Percentiles rank a stretch among this genome's conserved stretches.
These are phyloP conservation scores for Umbilicus rupestris DNA, from an alignment of 164 flowering plant species.

Conservation along the genomic window DNA sequence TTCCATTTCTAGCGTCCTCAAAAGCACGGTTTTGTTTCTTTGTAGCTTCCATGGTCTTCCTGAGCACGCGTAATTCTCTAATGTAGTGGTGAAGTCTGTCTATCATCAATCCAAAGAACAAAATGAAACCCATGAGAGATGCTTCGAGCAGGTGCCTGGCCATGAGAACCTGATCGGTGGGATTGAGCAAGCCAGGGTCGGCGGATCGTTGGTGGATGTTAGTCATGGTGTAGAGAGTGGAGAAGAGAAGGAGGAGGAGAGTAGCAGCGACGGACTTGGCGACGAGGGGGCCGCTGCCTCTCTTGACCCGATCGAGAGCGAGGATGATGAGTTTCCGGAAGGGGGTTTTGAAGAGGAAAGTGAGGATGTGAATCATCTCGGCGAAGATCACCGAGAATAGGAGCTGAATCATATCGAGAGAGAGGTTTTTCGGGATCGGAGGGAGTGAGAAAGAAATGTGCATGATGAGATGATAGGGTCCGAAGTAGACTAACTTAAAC, in stretches of 20 bases:
- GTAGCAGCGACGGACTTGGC: neutral
- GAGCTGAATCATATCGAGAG: slow-evolving; percentile 1
- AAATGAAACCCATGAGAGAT: slow-evolving; percentile 49
- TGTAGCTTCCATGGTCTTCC: slow-evolving; percentile 42
- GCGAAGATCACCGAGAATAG: neutral
- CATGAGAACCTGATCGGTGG: neutral
- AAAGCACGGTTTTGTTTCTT: slow-evolving; percentile 33
- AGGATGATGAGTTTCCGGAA: neutral
- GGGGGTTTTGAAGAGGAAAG: neutral
- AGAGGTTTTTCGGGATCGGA: no score
- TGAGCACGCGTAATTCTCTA: slow-evolving; percentile 40
- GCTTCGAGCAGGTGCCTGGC: slow-evolving; percentile 31
- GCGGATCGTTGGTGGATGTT: neutral
- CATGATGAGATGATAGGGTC: no score
- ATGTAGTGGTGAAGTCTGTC: slow-evolving; percentile 58
- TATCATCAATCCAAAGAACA: slow-evolving; percentile 43
- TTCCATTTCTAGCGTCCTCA: slow-evolving; percentile 28
- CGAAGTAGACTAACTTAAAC: no score
- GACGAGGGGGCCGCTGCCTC: neutral
- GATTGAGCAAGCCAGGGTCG: neutral
- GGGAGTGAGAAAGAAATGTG: no score
- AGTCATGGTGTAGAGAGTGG: neutral
- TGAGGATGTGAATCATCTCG: neutral
- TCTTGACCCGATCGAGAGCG: neutral
- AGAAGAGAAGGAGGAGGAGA: neutral